phyloP scores from a whole-genome alignment of 305 asterid genomes.

The Lippia alba region DNA sequence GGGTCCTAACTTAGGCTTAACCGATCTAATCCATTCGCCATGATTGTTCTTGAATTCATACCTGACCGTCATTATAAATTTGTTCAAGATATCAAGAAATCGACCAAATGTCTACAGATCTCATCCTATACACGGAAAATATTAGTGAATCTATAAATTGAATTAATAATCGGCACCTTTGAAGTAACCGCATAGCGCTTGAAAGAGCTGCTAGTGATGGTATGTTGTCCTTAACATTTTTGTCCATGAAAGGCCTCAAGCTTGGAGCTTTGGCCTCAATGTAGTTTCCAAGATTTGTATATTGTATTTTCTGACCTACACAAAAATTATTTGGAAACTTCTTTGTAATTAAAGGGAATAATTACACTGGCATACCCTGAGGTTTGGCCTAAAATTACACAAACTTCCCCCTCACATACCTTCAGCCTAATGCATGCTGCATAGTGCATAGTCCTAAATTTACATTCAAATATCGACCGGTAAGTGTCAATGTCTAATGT shows the following conservation, averaged over 20 bases:
- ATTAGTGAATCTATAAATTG: neutral
- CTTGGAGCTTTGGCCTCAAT: constrained; percentile 71
- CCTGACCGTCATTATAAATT: constrained; percentile 41
- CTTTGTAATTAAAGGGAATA: too few species aligned
- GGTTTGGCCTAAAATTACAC: too few species aligned
- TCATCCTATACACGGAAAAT: too few species aligned
- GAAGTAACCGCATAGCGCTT: constrained; percentile 76
- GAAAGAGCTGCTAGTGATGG: constrained; percentile 84
- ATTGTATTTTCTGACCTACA: constrained; percentile 53
- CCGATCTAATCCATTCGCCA: constrained; percentile 77
- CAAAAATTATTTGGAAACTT: neutral
- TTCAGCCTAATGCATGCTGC: too few species aligned
- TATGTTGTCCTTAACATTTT: constrained; percentile 43
- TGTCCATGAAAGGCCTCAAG: constrained; percentile 58
- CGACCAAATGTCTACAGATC: too few species aligned
- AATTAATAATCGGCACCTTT: constrained; percentile 52
- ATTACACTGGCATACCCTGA: too few species aligned
- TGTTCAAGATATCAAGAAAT: neutral
- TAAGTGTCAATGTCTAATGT: too few species aligned
- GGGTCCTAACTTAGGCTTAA: constrained; percentile 77
- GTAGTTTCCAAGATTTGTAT: constrained; percentile 58
- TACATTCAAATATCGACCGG: too few species aligned
- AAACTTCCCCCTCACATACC: too few species aligned
- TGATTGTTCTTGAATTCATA: constrained; percentile 86
- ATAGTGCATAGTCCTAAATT: too few species aligned